phyloP scores from a whole-genome alignment of 345 rosid genomes.

The Populus pruinosa region DNA sequence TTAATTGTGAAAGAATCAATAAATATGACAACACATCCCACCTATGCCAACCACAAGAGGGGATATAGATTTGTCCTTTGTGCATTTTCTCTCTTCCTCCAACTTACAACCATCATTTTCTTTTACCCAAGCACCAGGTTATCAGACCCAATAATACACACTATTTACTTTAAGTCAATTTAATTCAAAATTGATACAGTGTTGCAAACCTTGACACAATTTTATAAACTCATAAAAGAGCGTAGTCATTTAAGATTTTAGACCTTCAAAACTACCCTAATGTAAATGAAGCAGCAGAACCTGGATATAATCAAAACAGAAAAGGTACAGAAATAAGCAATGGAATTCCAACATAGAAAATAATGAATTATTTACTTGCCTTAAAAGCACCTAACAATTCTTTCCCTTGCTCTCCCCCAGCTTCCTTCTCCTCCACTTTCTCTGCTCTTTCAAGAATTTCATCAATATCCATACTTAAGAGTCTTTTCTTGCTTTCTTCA shows the following conservation, averaged over 20 bases:
- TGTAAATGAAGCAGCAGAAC: background rate
- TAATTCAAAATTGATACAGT: background rate
- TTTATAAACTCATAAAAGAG: too few relatives aligned
- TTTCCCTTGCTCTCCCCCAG: conserved; percentile 54
- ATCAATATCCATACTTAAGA: conserved; percentile 91
- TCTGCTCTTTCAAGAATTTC: conserved; percentile 98
- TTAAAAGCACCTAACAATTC: conserved; percentile 95
- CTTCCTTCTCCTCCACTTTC: conserved; percentile 84
- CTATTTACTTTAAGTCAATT: too few relatives aligned
- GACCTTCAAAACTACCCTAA: background rate
- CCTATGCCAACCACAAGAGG: background rate
- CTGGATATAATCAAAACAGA: background rate
- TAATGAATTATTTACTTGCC: conserved; percentile 43
- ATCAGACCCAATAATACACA: background rate
- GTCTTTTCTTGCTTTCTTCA: conserved; percentile 91
- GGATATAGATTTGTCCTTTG: background rate
- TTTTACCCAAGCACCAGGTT: background rate
- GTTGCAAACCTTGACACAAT: too few relatives aligned
- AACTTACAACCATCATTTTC: background rate
- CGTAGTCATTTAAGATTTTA: background rate
- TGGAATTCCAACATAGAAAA: background rate
- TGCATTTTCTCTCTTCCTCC: background rate
- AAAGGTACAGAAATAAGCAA: background rate
- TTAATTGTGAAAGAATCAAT: background rate
- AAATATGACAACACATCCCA: background rate